These are phyloP conservation scores for Somion occarium DNA, from an alignment of 1,284 basidiomycete species.

Conservation along the genomic window DNA sequence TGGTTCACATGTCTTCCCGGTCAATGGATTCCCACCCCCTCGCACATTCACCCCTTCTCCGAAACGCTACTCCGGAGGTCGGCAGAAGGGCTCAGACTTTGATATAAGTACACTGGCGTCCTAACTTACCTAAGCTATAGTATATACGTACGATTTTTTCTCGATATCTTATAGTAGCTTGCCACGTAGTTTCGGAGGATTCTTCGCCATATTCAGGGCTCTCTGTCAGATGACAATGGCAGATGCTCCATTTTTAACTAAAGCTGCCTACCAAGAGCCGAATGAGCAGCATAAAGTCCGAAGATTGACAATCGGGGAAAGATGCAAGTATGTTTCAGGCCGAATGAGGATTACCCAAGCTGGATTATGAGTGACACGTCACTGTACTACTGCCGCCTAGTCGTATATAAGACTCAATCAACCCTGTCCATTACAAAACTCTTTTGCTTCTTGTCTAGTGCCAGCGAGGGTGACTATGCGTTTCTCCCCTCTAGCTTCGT, in stretches of 20 bases:
- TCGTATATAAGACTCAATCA: background rate
- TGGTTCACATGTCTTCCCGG: constrained; percentile 66
- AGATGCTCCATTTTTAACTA: background rate
- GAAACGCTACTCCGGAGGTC: constrained; percentile 60
- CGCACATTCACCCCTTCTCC: constrained; percentile 47
- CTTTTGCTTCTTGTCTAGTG: constrained; percentile 16
- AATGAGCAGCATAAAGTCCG: constrained; percentile 1
- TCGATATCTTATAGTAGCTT: background rate
- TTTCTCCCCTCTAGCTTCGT: constrained; percentile 46
- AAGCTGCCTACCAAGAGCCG: background rate
- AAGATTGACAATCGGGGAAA: background rate
- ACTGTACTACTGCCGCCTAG: constrained; percentile 2
- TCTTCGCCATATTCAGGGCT: background rate
- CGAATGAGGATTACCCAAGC: background rate
- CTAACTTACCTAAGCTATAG: background rate
- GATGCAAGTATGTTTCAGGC: background rate
- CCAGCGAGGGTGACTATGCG: constrained; percentile 47
- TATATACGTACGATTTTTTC: background rate
- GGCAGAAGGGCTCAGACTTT: constrained; percentile 62
- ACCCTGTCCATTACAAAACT: background rate
- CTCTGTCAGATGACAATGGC: background rate
- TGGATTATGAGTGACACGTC: constrained; percentile 20
- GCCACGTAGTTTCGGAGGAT: constrained; percentile 2
- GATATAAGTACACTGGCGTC: constrained; percentile 34
- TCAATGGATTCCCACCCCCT: constrained; percentile 72